These are phyloP conservation scores for Lycium barbarum DNA, from an alignment of 257 asterid species.

Conservation along the genomic window DNA sequence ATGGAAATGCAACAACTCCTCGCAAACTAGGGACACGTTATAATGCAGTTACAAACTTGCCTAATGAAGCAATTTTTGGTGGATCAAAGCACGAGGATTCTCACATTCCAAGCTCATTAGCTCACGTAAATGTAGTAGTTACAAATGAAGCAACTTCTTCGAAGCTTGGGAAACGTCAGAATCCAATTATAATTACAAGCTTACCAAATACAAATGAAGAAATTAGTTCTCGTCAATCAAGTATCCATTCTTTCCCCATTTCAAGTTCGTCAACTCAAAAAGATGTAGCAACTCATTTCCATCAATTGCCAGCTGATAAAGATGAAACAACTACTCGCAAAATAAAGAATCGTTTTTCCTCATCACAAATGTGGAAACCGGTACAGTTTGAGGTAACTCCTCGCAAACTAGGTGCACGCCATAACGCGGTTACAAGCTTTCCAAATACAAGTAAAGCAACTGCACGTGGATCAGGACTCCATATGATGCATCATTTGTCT, in stretches of 20 bases:
- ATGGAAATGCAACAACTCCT: slow-evolving; percentile 1
- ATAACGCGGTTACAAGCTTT: neutral
- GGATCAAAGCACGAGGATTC: neutral
- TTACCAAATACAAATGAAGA: neutral
- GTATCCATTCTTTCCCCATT: neutral
- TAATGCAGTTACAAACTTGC: neutral
- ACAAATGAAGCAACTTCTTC: neutral
- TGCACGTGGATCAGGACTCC: neutral
- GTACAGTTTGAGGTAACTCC: neutral
- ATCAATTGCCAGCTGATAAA: neutral
- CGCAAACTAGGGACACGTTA: neutral
- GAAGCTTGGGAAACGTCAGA: neutral
- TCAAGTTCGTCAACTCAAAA: neutral
- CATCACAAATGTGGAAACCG: neutral
- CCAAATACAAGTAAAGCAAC: neutral
- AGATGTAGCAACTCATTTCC: neutral
- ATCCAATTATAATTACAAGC: neutral
- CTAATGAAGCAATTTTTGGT: neutral
- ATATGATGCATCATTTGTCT: neutral
- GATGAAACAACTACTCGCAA: neutral
- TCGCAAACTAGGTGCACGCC: neutral
- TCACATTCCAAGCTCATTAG: neutral
- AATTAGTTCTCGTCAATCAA: neutral
- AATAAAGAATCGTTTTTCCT: neutral
- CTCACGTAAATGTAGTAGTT: no score